Percentiles rank a stretch among this genome's conserved stretches.
Conservation (phyloP, 2,329 filamentous ascomycete genomes). For the Paecilomyces formosus region DNA sequence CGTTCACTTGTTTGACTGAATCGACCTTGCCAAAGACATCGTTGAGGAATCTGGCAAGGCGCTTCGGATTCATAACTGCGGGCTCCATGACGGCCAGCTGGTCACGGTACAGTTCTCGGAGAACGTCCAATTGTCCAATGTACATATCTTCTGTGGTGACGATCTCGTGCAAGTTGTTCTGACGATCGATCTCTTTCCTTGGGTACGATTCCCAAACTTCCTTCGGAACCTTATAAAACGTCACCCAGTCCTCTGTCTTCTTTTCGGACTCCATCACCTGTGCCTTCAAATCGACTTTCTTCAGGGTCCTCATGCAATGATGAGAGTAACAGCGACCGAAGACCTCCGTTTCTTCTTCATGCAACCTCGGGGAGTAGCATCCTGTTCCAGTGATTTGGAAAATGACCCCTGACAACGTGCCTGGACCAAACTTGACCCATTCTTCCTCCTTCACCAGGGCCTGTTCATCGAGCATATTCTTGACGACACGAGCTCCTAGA, state of each 20-base stretch:
- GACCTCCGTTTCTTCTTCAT: conserved; percentile 53
- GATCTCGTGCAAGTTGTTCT: conserved; percentile 93
- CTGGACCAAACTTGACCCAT: conserved; percentile 88
- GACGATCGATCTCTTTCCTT: conserved; percentile 84
- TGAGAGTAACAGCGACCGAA: conserved; percentile 82
- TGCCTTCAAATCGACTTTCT: conserved; percentile 82
- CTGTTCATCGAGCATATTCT: conserved; percentile 69
- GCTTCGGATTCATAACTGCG: conserved; percentile 70
- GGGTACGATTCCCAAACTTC: conserved; percentile 63
- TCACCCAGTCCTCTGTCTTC: conserved; percentile 76
- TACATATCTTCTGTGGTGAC: conserved; percentile 88
- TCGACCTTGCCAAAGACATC: conserved; percentile 91
- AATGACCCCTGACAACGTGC: conserved; percentile 76
- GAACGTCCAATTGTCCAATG: conserved; percentile 80
- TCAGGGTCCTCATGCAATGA: conserved; percentile 87
- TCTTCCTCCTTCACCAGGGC: conserved; percentile 85
- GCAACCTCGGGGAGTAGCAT: conserved; percentile 81
- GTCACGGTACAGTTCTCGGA: conserved; percentile 79
- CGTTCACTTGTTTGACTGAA: conserved; percentile 80
- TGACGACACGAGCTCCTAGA: conserved; percentile 68
- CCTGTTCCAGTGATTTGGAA: conserved; percentile 88
- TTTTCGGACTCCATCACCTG: conserved; percentile 61
- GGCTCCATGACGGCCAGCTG: conserved; percentile 65
- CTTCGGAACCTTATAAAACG: conserved; percentile 77
- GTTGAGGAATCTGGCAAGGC: conserved; percentile 69